Percentiles rank a stretch among this genome's conserved stretches.
Conservation (phyloP, 306 rosid genomes). For the Adenanthera pavonina region DNA sequence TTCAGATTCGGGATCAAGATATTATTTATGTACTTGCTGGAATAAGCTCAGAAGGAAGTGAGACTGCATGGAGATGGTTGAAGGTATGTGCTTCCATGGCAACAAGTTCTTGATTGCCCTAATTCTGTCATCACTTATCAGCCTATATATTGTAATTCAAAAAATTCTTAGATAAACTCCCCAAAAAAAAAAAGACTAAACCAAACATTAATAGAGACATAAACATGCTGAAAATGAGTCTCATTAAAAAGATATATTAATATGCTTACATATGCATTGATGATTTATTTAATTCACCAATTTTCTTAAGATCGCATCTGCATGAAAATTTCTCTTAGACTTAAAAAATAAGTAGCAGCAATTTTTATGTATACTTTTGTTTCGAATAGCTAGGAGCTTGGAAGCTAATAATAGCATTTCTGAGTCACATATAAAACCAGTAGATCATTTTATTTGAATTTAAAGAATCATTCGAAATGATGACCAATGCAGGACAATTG, state of each 20-base stretch:
- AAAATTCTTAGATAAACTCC: too few relatives aligned
- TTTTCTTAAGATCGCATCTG: too few relatives aligned
- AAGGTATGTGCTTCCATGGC: slow-evolving; percentile 51
- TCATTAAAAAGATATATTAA: not conserved
- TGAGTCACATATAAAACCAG: not conserved
- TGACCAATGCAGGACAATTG: slow-evolving; percentile 66
- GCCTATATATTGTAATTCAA: not conserved
- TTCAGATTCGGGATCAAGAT: slow-evolving; percentile 68
- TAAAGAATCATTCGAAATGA: slow-evolving; percentile 22
- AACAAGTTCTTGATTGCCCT: slow-evolving; percentile 11
- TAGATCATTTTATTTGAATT: slow-evolving; percentile 4
- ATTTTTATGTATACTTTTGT: not conserved
- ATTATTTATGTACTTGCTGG: slow-evolving; percentile 47
- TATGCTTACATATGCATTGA: too few relatives aligned
- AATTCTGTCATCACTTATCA: not conserved
- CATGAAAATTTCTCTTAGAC: too few relatives aligned
- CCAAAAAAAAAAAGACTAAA: not conserved
- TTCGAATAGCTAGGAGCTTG: not conserved
- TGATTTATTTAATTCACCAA: too few relatives aligned
- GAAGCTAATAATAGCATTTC: not conserved
- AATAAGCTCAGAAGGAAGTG: slow-evolving; percentile 58
- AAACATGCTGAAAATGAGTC: not conserved
- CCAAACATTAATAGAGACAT: not conserved
- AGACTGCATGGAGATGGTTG: slow-evolving; percentile 63
- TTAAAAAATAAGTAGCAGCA: not conserved